phyloP scores from a whole-genome alignment of 176 grass and related monocot genomes.

The Oryza coarctata region DNA sequence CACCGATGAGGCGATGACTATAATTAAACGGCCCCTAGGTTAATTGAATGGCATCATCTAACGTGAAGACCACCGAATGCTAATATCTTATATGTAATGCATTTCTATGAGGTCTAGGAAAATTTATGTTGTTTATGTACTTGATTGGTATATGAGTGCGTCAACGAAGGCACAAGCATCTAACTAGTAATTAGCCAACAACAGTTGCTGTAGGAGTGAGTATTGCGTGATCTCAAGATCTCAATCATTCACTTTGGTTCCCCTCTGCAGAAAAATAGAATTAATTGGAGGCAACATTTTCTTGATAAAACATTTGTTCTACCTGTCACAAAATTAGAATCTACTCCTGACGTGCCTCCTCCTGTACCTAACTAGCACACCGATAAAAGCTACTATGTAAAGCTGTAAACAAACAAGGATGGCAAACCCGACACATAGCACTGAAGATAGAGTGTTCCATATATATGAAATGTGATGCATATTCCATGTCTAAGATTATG shows the following conservation, averaged over 20 bases:
- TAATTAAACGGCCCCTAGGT: conserved; percentile 11
- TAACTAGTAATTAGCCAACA: background rate
- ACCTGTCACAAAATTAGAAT: background rate
- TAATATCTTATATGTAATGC: background rate
- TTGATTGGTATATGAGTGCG: background rate
- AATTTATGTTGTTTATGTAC: background rate
- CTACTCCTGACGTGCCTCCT: background rate
- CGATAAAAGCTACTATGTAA: background rate
- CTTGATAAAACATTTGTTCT: background rate
- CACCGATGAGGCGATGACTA: background rate
- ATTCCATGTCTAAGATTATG: background rate
- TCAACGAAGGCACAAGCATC: background rate
- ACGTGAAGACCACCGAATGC: conserved; percentile 9
- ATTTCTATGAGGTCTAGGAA: background rate
- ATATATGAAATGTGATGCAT: background rate
- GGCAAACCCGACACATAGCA: background rate
- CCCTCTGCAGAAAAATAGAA: background rate
- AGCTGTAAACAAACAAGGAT: background rate
- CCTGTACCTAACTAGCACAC: background rate
- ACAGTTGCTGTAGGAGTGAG: background rate
- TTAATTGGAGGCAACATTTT: background rate
- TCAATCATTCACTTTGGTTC: background rate
- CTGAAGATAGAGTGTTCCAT: background rate
- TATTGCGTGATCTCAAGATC: background rate
- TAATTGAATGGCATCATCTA: conserved; percentile 30